Evolutionary conservation across 768 basidiomycete genomes (phyloP).

Genomic region (Psilocybe tampanensis): DNA sequence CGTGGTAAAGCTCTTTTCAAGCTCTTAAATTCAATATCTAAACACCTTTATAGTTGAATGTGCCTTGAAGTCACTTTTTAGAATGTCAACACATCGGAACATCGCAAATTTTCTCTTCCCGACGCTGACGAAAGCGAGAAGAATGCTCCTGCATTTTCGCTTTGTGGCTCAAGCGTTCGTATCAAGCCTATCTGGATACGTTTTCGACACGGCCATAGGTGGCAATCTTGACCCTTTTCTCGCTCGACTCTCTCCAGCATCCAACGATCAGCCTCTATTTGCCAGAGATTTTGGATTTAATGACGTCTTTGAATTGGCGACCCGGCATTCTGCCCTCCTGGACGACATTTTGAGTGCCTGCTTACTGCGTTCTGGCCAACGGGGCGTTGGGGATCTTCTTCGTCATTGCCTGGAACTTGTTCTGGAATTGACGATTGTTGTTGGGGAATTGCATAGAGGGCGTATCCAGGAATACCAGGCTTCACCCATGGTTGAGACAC

Average conservation of each 20-base stretch:
- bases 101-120: constrained; percentile 53
- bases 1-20: constrained; percentile 54
- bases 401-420: constrained; percentile 64
- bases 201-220: constrained; percentile 81
- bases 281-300: constrained; percentile 37
- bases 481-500: constrained; percentile 52
- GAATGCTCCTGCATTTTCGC: constrained; percentile 66
- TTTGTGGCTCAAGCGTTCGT: constrained; percentile 77
- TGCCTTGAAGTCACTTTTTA: constrained; percentile 64
- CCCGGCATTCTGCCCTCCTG: constrained; percentile 66
- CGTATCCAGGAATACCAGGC: constrained; percentile 67
- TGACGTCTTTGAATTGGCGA: constrained; percentile 76
- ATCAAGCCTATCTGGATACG: constrained; percentile 63
- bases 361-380: constrained; percentile 69
- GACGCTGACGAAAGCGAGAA: constrained; percentile 53
- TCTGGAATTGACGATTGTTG: constrained; percentile 66
- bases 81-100: constrained; percentile 50
- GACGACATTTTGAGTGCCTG: constrained; percentile 80
- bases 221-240: constrained; percentile 77
- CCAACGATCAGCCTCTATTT: background rate
- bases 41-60: constrained; percentile 55
- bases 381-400: constrained; percentile 64
- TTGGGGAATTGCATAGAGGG: constrained; percentile 58
- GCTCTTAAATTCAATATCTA: background rate
- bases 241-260: constrained; percentile 30